phyloP scores from a whole-genome alignment of 2,329 filamentous ascomycete species.

The Aspergillus bombycis region DNA sequence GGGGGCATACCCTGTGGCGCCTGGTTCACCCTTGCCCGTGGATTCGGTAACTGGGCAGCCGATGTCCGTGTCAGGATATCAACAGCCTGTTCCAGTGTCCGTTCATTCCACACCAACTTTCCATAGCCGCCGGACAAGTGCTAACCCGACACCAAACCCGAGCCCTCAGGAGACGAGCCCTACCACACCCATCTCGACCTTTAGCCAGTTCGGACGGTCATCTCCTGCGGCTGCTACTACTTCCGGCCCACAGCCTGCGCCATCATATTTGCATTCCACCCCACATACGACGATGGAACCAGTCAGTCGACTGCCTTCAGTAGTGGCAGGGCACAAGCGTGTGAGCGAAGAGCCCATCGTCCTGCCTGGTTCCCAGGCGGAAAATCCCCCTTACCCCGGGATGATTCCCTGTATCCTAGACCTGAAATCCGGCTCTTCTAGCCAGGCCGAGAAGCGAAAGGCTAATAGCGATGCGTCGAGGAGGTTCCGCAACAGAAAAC shows the following conservation, averaged over 20 bases:
- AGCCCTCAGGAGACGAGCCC: constrained; percentile 42
- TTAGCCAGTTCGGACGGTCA: constrained; percentile 33
- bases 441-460: constrained; percentile 46
- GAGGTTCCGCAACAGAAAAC: constrained; percentile 46
- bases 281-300: constrained; percentile 29
- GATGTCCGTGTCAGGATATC: constrained; percentile 20
- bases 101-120: constrained; percentile 39
- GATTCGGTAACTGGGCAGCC: constrained; percentile 30
- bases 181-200: constrained; percentile 37
- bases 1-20: constrained; percentile 29
- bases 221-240: constrained; percentile 32
- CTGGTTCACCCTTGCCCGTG: constrained; percentile 30
- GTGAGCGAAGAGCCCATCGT: constrained; percentile 22
- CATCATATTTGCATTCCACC: constrained; percentile 6
- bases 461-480: constrained; percentile 48
- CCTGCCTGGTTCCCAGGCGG: constrained; percentile 16
- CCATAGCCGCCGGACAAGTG: constrained; percentile 35
- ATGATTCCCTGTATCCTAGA: constrained; percentile 45
- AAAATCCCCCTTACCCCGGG: constrained; percentile 21
- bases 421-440: constrained; percentile 45
- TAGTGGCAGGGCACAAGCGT: constrained; percentile 24
- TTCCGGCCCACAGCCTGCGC: constrained; percentile 24
- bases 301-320: constrained; percentile 27
- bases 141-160: constrained; percentile 33
- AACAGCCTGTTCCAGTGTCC: constrained; percentile 24